Base-by-base conservation (phyloP, 2,329 filamentous ascomycete species). In the Xylaria sp. region DNA sequence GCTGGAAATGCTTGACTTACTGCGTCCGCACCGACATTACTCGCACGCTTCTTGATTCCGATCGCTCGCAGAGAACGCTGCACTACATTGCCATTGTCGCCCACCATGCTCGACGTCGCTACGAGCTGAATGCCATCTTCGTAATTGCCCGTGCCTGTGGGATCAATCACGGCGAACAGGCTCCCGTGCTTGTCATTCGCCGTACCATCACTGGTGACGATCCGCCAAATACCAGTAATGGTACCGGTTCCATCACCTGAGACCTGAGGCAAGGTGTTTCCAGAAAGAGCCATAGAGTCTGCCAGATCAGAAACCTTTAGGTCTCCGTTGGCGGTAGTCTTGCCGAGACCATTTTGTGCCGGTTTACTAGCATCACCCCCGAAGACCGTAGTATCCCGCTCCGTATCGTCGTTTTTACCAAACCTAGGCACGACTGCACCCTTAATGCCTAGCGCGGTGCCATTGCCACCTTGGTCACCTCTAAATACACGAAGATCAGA, bases 161-260 rank as follows among this genome's bases (percentile, higher is more conserved):
- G 18, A n/a, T 68, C 66, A 10, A 68, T 55, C 10, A 68, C 61
- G 9, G 66, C 66, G 49, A 68, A 68, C 25, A 68, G 2, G n/a
- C 51, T 57, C 61, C 66, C 66, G 8, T 56, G 54, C 48, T 61
- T 49, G 31, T 68, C 56, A 33, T 68, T 68, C 31, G 66, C 61
- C 33, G 66, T 68, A 15, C 66, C 66, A n/a, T 68, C 66, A 41
- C 66, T 68, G n/a, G 66, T 68, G n/a, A 64, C 61, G 25, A 68
- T 68, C 20, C 61, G 55, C 66, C 66, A 68, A 33, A 33, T 31
- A 15, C 66, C 66, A 48, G 25, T 60, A 48, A 68, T 68, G 15
- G 41, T 18, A 48, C 66, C 66, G 1, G 33, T 64, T 15, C 66
- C 66, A 23, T 68, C 66, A 10, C 56, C 61, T 15, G 66, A 68